Conservation (phyloP, 352 stramenopile species). For the Pythium biforme region DNA sequence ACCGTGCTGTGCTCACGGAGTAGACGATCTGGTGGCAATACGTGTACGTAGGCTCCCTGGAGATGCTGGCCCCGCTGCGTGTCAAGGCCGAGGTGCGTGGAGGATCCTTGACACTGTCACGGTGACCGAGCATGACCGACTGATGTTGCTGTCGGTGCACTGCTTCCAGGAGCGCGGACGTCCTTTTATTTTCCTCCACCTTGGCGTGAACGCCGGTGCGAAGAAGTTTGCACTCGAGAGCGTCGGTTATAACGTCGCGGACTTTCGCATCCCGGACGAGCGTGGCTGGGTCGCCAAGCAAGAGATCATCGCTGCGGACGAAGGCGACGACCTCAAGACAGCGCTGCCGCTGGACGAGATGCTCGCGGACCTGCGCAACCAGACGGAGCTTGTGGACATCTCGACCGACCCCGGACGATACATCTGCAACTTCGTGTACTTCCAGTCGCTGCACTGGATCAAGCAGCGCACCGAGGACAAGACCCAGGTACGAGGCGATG, state of each 20-base stretch:
- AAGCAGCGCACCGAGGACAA: conserved; percentile 34
- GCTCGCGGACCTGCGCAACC: conserved; percentile 33
- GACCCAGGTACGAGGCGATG: conserved; percentile 37
- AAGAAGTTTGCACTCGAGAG: conserved; percentile 57
- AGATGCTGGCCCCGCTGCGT: conserved; percentile 38
- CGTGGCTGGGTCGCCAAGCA: conserved; percentile 58
- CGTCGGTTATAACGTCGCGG: conserved; percentile 73
- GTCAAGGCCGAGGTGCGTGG: conserved; percentile 35
- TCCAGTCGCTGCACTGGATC: conserved; percentile 66
- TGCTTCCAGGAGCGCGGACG: conserved; percentile 38
- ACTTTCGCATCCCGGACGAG: conserved; percentile 83
- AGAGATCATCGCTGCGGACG: conserved; percentile 49
- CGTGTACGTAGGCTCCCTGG: conserved; percentile 27
- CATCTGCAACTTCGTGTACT: conserved; percentile 89
- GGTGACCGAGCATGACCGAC: neutral
- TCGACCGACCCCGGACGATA: conserved; percentile 78
- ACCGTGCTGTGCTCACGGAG: neutral
- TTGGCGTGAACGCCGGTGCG: conserved; percentile 56
- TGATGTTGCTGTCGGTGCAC: neutral
- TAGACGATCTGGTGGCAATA: neutral
- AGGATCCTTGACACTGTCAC: neutral
- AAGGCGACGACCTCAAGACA: conserved; percentile 46
- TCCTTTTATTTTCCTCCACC: conserved; percentile 68
- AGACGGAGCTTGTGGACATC: conserved; percentile 39
- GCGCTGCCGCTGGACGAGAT: conserved; percentile 60